phyloP scores from a whole-genome alignment of 169 alveolate species.

The Eimeria necatrix region DNA sequence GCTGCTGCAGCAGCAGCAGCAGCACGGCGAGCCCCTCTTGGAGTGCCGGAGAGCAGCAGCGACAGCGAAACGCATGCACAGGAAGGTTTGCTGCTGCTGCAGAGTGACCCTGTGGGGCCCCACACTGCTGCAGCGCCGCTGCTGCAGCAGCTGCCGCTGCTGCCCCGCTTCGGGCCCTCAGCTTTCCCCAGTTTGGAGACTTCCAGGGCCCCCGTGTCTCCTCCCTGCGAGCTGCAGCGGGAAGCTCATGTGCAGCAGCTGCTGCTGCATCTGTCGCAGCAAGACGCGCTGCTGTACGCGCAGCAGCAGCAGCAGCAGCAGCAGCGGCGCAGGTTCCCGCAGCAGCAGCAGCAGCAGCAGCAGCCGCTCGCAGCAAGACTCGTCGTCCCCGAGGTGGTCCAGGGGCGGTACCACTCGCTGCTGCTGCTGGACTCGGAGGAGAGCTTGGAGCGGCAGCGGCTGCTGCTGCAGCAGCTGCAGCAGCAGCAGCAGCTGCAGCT shows the following conservation, averaged over 20 bases:
- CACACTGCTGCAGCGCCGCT: not conserved
- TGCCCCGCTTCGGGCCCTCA: not conserved
- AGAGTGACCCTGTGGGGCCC: not conserved
- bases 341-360: constrained; percentile 23
- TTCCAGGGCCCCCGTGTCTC: not conserved
- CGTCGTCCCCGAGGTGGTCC: not conserved
- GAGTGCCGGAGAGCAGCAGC: not conserved
- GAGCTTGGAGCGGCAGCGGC: not conserved
- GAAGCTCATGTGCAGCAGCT: not conserved
- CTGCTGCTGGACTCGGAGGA: not conserved
- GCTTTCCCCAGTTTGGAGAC: not conserved
- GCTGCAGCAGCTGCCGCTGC: not conserved
- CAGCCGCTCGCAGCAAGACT: not conserved
- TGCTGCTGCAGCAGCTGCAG: constrained; percentile 3
- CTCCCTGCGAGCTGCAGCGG: not conserved
- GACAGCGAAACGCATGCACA: not conserved
- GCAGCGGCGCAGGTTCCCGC: not conserved
- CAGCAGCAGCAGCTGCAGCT: constrained; percentile 21
- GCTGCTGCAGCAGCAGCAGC: not conserved
- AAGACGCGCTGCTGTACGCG: not conserved
- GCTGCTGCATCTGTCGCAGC: not conserved
- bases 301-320: constrained; percentile 29
- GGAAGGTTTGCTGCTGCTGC: not conserved
- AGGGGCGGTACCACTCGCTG: not conserved
- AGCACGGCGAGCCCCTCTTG: not conserved